Evolutionary conservation across 2,329 filamentous ascomycete species (phyloP), one percentile per base, ranked within the genome.

Genomic region (Arachnopeziza araneosa): DNA sequence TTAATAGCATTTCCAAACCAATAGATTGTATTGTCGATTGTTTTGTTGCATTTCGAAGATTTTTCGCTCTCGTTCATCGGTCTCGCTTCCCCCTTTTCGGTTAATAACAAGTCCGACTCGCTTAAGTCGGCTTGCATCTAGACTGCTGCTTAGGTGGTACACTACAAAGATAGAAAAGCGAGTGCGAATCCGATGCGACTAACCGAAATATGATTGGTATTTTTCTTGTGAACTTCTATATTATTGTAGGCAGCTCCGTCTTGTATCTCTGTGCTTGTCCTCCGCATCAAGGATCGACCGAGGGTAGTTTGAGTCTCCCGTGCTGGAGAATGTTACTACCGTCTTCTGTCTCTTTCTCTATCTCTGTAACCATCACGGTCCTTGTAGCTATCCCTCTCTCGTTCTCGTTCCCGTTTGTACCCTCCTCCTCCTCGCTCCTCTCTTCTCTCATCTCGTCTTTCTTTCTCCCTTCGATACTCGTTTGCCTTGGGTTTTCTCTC

Each of bases 361-460:
- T 70, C 64, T 23, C 57, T 56, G 4, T 56, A 51, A n/a, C 60
- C 57, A 44, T 60, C 62, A 21, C 60, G 59, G 53, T 61, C 59
- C 26, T 62, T 63, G 60, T 64, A 63, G 36, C 63, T 73, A 73
- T 66, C 64, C 30, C 60, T 60, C 59, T 67, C 73, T 26, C 61
- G 50, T 30, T 72, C 69, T 52, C 66, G 64, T 61, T 69, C 69
- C 24, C 68, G 54, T 66, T 65, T 56, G 44, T 71, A 69, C n/a
- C 57, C 51, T 21, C 52, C 57, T 5, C 57, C 57, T n/a, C 44
- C 53, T 24, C 57, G 75, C 73, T 36, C 75, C 70, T 14, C 75
- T 73, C 56, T 77, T 65, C 74, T 59, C 76, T 70, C 66, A 76
- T 71, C 55, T 79, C 75, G 63, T 74, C 67, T 49, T 76, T 74